These are phyloP conservation scores for Zasmidium citrigriseum DNA, from an alignment of 2,329 filamentous ascomycete species.

Conservation along the genomic window DNA sequence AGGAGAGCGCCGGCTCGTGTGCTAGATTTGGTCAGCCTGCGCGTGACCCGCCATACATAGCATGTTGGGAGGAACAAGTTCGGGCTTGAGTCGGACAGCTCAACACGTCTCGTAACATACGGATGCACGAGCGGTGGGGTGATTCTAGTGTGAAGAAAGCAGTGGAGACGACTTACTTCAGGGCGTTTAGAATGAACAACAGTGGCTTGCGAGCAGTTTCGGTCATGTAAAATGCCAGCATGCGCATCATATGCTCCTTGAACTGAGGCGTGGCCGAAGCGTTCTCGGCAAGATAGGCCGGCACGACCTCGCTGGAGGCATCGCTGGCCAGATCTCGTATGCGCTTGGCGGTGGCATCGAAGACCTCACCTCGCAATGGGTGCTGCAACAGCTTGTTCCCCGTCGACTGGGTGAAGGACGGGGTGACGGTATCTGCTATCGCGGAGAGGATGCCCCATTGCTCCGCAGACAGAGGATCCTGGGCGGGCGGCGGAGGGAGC, in stretches of 20 bases:
- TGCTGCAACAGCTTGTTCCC: conserved; percentile 29
- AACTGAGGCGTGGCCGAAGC: conserved; percentile 54
- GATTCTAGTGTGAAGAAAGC: conserved; percentile 3
- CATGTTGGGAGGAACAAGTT: conserved; percentile 19
- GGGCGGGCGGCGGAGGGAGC: conserved; percentile 45
- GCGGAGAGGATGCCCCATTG: conserved; percentile 63
- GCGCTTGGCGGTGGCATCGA: conserved; percentile 55
- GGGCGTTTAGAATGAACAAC: conserved; percentile 52
- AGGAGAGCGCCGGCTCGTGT: conserved; percentile 64
- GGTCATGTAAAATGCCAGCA: conserved; percentile 52
- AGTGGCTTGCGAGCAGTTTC: conserved; percentile 51
- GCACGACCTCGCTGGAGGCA: conserved; percentile 40
- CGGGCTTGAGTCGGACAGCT: conserved; percentile 16
- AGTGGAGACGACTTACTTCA: conserved; percentile 48
- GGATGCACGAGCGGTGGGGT: neutral
- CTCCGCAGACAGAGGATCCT: conserved; percentile 51
- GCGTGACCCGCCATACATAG: conserved; percentile 10
- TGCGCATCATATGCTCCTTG: conserved; percentile 50
- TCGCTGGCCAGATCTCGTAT: conserved; percentile 44
- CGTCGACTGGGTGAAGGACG: conserved; percentile 35
- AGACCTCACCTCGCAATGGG: conserved; percentile 26
- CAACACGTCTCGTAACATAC: neutral
- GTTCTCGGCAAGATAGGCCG: conserved; percentile 33
- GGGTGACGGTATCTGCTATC: conserved; percentile 60
- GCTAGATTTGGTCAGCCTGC: conserved; percentile 41